A percentile compares a stretch with the other conserved stretches of the same genome.
phyloP scores from a whole-genome alignment of 2,329 filamentous ascomycete genomes.

The Colletotrichum filicis region DNA sequence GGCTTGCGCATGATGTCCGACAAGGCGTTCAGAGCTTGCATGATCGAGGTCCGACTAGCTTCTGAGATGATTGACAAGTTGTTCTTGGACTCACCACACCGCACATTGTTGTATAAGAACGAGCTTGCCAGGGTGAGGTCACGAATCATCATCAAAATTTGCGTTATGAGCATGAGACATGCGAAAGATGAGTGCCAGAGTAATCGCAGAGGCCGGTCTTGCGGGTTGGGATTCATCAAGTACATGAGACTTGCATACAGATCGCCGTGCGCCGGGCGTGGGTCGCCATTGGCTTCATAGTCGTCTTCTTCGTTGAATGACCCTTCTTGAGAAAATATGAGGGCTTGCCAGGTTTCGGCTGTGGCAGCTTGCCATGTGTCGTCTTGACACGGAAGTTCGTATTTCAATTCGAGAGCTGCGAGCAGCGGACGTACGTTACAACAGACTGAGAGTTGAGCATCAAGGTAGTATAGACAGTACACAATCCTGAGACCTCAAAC shows the following conservation, averaged over 20 bases:
- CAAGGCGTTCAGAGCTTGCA: constrained; percentile 1
- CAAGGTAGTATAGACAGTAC: not conserved
- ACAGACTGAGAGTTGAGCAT: not conserved
- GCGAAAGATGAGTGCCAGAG: not conserved
- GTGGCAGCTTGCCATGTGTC: not conserved
- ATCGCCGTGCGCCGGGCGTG: not conserved
- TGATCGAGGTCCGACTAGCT: not conserved
- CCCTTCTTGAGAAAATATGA: not conserved
- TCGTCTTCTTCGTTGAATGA: not conserved
- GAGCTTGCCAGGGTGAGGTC: not conserved
- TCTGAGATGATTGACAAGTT: constrained; percentile 10
- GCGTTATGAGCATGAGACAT: not conserved
- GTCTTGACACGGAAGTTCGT: not conserved
- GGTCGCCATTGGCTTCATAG: not conserved
- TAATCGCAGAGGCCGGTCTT: not conserved
- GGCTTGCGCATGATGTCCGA: not conserved
- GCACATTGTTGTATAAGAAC: not conserved
- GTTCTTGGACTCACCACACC: not conserved
- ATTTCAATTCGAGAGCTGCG: not conserved
- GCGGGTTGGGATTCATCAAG: not conserved
- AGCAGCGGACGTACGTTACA: not conserved
- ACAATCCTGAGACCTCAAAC: not conserved
- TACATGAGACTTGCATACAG: not conserved
- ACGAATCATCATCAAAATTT: constrained; percentile 4
- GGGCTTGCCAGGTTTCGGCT: not conserved